Conservation (phyloP, 208 protist species). For the Angomonas deanei region DNA sequence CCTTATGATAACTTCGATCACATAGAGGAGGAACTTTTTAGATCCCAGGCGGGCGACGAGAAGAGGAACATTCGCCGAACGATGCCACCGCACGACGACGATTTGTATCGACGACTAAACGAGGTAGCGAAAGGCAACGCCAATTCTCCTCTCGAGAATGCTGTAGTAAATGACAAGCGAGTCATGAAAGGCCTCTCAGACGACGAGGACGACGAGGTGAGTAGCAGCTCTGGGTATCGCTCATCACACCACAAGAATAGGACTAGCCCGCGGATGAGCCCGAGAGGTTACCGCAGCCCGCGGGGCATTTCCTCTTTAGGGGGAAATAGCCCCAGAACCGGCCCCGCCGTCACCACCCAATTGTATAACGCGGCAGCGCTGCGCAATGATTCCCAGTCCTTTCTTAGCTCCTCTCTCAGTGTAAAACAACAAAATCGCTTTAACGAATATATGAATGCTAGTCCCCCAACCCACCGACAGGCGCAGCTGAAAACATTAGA, state of each 20-base stretch:
- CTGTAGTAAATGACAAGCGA: not conserved
- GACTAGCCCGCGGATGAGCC: not conserved
- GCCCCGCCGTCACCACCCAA: not conserved
- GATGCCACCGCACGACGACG: not conserved
- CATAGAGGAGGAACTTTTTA: not conserved
- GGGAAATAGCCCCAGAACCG: not conserved
- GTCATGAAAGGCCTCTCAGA: not conserved
- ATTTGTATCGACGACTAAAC: not conserved
- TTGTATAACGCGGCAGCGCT: not conserved
- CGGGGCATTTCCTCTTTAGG: not conserved
- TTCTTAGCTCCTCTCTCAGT: conserved; percentile 3
- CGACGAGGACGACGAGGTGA: not conserved
- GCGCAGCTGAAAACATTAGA: conserved; percentile 57
- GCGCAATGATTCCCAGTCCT: not conserved
- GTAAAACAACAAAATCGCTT: conserved; percentile 21
- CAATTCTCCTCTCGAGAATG: not conserved
- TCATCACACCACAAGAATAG: not conserved
- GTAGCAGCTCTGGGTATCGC: not conserved
- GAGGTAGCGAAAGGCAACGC: not conserved
- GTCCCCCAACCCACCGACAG: conserved; percentile 20
- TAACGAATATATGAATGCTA: conserved; percentile 17
- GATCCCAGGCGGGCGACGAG: not conserved
- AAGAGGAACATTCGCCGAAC: not conserved
- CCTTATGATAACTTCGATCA: conserved; percentile 1
- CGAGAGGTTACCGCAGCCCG: not conserved